Evolutionary conservation across 2,329 filamentous ascomycete genomes (phyloP), one percentile per base, ranked within the genome.

Genomic region (Fusarium zealandicum): DNA sequence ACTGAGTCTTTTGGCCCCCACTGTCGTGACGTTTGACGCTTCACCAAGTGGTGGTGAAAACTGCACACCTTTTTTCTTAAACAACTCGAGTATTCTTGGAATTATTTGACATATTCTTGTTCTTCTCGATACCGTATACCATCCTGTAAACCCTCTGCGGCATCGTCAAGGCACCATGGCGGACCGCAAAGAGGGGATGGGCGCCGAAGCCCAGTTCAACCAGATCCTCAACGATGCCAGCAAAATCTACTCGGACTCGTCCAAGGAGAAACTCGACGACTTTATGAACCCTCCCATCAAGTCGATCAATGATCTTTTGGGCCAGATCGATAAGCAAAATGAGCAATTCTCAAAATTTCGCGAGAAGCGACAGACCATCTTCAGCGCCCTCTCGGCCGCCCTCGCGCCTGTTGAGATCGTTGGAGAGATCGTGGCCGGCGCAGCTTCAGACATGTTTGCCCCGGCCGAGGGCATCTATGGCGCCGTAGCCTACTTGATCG

Each of bases 401-500:
- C 64, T 77, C 9, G 54, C 59, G 10, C 76, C 78, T 1, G 61
- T 80, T 12, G 74, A 79, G 56, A 42, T 72, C 6, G 67, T 79
- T 13, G 76, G 76, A 1, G 70, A 73, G 22, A 67, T 76, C 9
- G 67, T 73, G 13, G 68, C 71, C 9, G 75, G 75, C 7, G 72
- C 69, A 1, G 71, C 73, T 2, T 63, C 68, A 11, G 72, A 75
- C 6, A 69, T 69, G 4, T 80, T 80, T 52, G 68, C 76, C 2
- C 76, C 78, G 0, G 71, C 74, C 3, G 69, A 75, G 39, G 66
- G 69, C 22, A 74, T 79, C 43, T 80, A 78, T 54, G 69, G 73
- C 7, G 78, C 78, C 7, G 75, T 77, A 2, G 63, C 72, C 12
- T 76, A 78, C 47, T 66, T 81, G 8, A 69, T 81, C 14, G 70